These are phyloP conservation scores for Loxodes magnus DNA, from an alignment of 73 alveolate species.

Conservation along the genomic window DNA sequence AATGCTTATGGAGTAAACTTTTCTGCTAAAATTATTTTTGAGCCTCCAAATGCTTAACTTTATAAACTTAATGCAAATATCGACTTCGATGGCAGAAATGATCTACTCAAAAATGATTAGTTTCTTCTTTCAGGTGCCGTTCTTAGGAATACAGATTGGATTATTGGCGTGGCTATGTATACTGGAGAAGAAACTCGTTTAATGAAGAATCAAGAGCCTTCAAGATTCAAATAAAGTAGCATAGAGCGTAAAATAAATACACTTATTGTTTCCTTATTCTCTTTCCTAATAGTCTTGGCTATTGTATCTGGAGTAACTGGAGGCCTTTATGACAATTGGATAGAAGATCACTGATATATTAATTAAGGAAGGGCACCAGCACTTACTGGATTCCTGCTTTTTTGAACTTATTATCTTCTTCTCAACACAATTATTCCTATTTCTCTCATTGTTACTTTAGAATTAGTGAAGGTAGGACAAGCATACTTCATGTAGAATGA, in stretches of 20 bases:
- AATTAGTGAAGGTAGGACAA: slow-evolving; percentile 84
- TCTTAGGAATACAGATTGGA: slow-evolving; percentile 78
- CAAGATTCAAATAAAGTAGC: slow-evolving; percentile 70
- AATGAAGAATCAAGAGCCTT: slow-evolving; percentile 83
- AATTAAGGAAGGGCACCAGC: slow-evolving; percentile 1
- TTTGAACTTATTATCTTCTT: slow-evolving; percentile 85
- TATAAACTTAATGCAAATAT: background rate
- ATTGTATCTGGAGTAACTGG: slow-evolving; percentile 14
- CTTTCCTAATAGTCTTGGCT: slow-evolving; percentile 20
- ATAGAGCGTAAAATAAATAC: slow-evolving; percentile 36
- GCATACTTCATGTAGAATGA: slow-evolving; percentile 73
- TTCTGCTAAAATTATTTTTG: background rate
- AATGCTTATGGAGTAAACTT: background rate
- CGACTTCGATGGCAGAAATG: background rate
- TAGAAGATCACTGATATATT: slow-evolving; percentile 24
- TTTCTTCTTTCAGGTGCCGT: slow-evolving; percentile 86
- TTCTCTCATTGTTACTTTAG: slow-evolving; percentile 85
- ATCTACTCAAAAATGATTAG: slow-evolving; percentile 46
- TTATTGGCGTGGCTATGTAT: slow-evolving; percentile 83
- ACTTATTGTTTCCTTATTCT: slow-evolving; percentile 23
- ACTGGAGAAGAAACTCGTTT: slow-evolving; percentile 92
- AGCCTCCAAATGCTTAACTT: slow-evolving; percentile 2
- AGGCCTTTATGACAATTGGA: slow-evolving; percentile 20
- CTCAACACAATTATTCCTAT: slow-evolving; percentile 95
- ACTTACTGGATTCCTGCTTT: slow-evolving; percentile 47